Evolutionary conservation across 768 basidiomycete genomes (phyloP).

Genomic region (Termitomyces sp.): DNA sequence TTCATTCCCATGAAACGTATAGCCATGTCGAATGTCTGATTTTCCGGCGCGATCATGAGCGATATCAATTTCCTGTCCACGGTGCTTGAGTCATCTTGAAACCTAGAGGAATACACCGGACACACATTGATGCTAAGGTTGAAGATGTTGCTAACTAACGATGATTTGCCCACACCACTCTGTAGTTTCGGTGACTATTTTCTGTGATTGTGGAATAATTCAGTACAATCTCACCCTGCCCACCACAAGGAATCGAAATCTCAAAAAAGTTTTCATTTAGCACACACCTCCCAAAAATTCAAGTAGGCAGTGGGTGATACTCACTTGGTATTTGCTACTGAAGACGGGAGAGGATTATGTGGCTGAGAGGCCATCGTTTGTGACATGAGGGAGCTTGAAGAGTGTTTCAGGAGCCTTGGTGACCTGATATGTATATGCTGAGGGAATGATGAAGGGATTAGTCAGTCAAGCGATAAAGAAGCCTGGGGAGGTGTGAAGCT

Average conservation of each 20-base stretch:
- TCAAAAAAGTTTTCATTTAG: not conserved
- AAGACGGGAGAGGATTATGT: not conserved
- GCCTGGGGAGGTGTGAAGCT: too few species aligned
- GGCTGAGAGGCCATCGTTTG: not conserved
- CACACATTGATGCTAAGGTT: constrained; percentile 13
- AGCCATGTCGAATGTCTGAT: constrained; percentile 19
- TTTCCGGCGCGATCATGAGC: constrained; percentile 16
- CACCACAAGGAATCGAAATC: constrained; percentile 2
- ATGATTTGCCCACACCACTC: constrained; percentile 27
- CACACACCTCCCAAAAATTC: not conserved
- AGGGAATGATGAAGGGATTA: not conserved
- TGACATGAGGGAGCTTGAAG: not conserved
- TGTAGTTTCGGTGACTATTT: not conserved
- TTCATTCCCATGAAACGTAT: constrained; percentile 17
- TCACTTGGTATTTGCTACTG: not conserved
- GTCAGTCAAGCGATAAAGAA: not conserved
- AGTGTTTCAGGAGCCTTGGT: not conserved
- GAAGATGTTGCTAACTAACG: constrained; percentile 23
- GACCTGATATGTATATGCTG: not conserved
- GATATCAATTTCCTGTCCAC: constrained; percentile 12
- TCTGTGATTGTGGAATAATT: not conserved
- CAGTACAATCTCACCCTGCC: not conserved
- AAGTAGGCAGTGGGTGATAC: not conserved
- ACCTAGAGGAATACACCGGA: not conserved
- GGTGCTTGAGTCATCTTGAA: not conserved